These are phyloP conservation scores for Asterophora parasitica DNA, from an alignment of 768 basidiomycete genomes.

Conservation along the genomic window DNA sequence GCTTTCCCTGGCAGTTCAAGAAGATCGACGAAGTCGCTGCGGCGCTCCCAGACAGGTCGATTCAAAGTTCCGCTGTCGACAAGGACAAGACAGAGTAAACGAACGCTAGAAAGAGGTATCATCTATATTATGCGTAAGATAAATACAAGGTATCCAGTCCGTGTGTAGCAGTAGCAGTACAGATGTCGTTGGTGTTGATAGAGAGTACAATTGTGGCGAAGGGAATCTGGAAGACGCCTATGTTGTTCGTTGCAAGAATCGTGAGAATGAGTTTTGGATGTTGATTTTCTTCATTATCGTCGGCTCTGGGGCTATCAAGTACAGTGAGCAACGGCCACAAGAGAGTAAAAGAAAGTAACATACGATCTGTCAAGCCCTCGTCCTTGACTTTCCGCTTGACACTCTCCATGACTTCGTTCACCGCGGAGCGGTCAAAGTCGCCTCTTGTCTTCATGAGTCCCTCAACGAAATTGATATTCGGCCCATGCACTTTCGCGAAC, in stretches of 20 bases:
- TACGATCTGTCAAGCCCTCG: conserved; percentile 78
- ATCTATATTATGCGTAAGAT: conserved; percentile 13
- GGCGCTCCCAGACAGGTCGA: conserved; percentile 65
- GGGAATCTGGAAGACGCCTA: conserved; percentile 16
- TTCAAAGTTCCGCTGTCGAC: conserved; percentile 25
- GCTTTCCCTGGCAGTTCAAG: conserved; percentile 95
- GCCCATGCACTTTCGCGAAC: conserved; percentile 92
- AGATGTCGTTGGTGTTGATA: conserved; percentile 11
- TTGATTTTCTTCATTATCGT: conserved; percentile 91
- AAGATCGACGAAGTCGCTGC: conserved; percentile 90
- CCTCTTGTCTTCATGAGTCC: conserved; percentile 83
- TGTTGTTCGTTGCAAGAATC: conserved; percentile 60
- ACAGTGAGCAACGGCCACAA: conserved; percentile 1
- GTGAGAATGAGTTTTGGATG: conserved; percentile 68
- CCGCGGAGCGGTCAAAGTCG: conserved; percentile 85
- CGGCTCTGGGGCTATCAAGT: conserved; percentile 60
- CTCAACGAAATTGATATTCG: conserved; percentile 89
- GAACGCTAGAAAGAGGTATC: conserved; percentile 7
- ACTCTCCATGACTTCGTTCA: conserved; percentile 90
- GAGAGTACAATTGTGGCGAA: conserved; percentile 7
- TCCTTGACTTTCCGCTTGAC: conserved; percentile 91
- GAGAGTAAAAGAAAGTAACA: conserved; percentile 23
- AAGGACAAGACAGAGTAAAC: conserved; percentile 46
- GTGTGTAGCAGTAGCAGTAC: conserved; percentile 19
- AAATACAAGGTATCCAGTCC: conserved; percentile 14